Percentiles rank a stretch among this genome's conserved stretches.
phyloP scores from a whole-genome alignment of 2,329 filamentous ascomycete genomes.

The Drechslerella dactyloides region DNA sequence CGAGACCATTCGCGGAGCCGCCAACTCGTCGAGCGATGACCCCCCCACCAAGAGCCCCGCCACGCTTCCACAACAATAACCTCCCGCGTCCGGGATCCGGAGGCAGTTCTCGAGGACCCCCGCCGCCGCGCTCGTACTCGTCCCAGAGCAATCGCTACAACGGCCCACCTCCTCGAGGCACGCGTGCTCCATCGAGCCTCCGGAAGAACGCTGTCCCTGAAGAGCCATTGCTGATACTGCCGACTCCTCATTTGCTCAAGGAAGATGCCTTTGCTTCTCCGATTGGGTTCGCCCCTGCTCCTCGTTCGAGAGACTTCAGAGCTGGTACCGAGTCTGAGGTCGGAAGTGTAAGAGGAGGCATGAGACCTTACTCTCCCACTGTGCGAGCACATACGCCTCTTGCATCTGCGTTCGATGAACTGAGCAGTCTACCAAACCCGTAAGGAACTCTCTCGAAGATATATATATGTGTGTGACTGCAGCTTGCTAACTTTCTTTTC shows the following conservation, averaged over 20 bases:
- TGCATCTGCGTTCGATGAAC: conserved; percentile 82
- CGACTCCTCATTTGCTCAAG: conserved; percentile 81
- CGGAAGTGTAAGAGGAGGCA: conserved; percentile 64
- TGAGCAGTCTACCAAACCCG: conserved; percentile 85
- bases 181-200: conserved; percentile 56
- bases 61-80: conserved; percentile 60
- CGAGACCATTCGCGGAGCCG: conserved; percentile 77
- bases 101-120: conserved; percentile 52
- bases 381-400: conserved; percentile 79
- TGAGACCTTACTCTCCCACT: conserved; percentile 74
- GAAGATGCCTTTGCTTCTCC: conserved; percentile 80
- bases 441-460: conserved; percentile 64
- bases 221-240: conserved; percentile 73
- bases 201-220: conserved; percentile 73
- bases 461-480: conserved; percentile 61
- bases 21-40: conserved; percentile 93
- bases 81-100: conserved; percentile 55
- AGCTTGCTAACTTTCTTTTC: conserved; percentile 56
- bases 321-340: conserved; percentile 68
- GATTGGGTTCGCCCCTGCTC: conserved; percentile 85
- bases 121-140: conserved; percentile 57
- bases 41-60: conserved; percentile 72
- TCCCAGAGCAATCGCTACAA: conserved; percentile 59
- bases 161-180: conserved; percentile 56
- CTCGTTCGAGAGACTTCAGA: conserved; percentile 69